These are phyloP conservation scores for Phytophthora parvispora DNA, from an alignment of 352 stramenopile species.

Conservation along the genomic window DNA sequence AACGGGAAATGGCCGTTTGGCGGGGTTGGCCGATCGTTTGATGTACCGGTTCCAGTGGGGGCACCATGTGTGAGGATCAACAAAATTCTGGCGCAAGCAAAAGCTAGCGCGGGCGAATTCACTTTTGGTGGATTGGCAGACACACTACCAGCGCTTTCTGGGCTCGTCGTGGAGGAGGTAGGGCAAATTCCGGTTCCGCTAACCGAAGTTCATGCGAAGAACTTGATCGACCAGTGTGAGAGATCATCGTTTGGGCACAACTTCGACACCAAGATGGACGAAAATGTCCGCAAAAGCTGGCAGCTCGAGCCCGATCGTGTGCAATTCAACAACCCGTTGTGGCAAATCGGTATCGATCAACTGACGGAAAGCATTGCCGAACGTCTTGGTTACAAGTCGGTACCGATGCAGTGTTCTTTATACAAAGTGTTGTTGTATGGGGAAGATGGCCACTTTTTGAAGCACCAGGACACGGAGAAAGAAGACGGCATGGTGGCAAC, in stretches of 20 bases:
- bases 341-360: not conserved
- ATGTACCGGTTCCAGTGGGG: not conserved
- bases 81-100: not conserved
- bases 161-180: not conserved
- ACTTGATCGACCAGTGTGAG: not conserved
- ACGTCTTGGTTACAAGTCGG: not conserved
- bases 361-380: not conserved
- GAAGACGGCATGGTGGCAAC: slow-evolving; percentile 60
- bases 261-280: not conserved
- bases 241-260: not conserved
- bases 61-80: not conserved
- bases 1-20: not conserved
- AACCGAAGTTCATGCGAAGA: not conserved
- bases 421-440: slow-evolving; percentile 13
- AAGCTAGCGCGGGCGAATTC: not conserved
- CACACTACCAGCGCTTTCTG: not conserved
- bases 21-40: not conserved
- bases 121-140: not conserved
- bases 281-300: not conserved
- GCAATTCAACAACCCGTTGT: not conserved
- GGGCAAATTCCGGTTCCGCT: not conserved
- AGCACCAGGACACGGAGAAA: slow-evolving; percentile 64
- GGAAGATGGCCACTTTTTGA: slow-evolving; percentile 43
- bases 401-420: not conserved
- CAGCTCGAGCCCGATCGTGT: not conserved